phyloP scores from a whole-genome alignment of 768 basidiomycete genomes.

The Agrocybe pediades region DNA sequence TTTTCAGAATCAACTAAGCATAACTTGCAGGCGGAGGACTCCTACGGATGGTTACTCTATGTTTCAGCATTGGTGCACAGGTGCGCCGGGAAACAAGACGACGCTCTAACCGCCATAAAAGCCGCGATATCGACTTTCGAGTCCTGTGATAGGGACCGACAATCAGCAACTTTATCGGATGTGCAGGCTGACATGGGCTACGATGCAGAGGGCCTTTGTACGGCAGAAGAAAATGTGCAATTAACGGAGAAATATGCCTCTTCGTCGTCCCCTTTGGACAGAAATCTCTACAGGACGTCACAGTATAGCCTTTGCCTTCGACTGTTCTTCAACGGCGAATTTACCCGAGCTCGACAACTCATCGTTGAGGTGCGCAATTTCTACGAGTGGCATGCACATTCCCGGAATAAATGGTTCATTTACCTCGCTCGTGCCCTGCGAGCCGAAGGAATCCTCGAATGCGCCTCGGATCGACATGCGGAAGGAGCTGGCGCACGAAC shows the following conservation, averaged over 20 bases:
- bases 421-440: constrained; percentile 2
- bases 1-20: no score
- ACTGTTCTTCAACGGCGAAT: neutral
- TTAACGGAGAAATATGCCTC: neutral
- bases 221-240: neutral
- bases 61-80: no score
- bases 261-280: no score
- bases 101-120: no score
- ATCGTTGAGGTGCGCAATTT: neutral
- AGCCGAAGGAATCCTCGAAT: constrained; percentile 2
- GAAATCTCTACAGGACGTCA: neutral
- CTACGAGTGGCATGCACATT: constrained; percentile 1
- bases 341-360: neutral
- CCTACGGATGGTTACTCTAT: no score
- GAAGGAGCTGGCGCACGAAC: neutral
- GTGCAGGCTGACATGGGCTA: neutral
- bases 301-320: neutral
- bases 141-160: no score
- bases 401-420: constrained; percentile 4
- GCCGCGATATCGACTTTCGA: no score
- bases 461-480: constrained; percentile 6
- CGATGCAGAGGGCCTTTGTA: neutral
- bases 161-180: neutral
- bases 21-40: no score
- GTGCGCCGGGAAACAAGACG: no score